Percentiles rank a stretch among this genome's conserved stretches.
phyloP scores from a whole-genome alignment of 495 filamentous ascomycete genomes.

The Penicillium verhagenii region DNA sequence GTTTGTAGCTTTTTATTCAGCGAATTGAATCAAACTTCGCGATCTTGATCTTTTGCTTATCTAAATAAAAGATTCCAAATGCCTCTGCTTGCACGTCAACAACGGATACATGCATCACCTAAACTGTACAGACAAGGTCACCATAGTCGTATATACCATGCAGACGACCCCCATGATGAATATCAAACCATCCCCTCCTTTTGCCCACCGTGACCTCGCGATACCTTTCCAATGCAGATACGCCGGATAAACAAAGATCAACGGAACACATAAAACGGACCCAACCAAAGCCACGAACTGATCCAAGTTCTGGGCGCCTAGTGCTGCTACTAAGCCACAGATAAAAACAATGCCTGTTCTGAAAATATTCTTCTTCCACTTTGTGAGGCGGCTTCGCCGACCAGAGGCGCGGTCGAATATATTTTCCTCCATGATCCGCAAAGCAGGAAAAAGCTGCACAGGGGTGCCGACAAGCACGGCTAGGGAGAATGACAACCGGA shows the following conservation, averaged over 20 bases:
- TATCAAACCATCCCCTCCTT: background rate
- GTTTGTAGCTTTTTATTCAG: background rate
- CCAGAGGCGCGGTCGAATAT: background rate
- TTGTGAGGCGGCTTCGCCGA: background rate
- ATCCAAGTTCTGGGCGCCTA: background rate
- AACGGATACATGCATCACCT: background rate
- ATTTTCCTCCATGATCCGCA: background rate
- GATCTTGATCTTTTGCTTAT: background rate
- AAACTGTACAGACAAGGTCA: background rate
- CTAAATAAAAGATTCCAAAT: background rate
- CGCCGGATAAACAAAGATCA: background rate
- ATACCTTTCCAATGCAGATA: background rate
- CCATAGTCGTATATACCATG: background rate
- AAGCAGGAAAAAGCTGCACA: background rate
- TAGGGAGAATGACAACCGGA: background rate
- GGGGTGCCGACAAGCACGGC: background rate
- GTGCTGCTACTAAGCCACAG: background rate
- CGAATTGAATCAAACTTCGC: background rate
- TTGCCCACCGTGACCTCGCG: background rate
- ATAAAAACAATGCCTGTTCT: background rate
- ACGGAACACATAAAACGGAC: background rate
- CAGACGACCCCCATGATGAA: background rate
- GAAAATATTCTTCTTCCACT: background rate
- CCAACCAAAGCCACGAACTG: background rate
- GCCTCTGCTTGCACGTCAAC: constrained; percentile 16